Base-by-base conservation (phyloP, 2,329 filamentous ascomycete species). In the Hyphodiscus sp. region DNA sequence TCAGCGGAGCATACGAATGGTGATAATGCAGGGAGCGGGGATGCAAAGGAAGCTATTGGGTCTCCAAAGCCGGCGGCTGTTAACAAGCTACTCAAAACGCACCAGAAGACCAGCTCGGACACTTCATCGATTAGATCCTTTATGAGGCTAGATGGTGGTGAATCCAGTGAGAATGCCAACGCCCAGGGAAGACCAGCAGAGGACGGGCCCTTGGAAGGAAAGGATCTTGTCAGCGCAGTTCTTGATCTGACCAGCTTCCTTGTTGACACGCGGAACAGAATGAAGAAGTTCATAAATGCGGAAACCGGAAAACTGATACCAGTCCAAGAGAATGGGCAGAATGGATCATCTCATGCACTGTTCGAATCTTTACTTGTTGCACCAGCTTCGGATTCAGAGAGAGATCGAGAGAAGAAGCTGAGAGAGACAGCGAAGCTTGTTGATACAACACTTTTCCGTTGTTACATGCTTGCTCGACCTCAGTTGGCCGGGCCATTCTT, bases 391-490 rank as follows among this genome's bases (percentile, higher is more conserved):
- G 62, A 70, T 23, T 68, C 70, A 2, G 67, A 74, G 15, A 68
- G 75, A 41, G 79, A 89, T 57, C 85, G 89, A 58, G 83, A 89
- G 61, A 75, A 82, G 47, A 85, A 87, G 59, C 76, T 97, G 2
- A 79, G 84, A 13, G 79, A 85, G 41, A 90, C 87, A 1, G 95
- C 94, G 38, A 85, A 82, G 48, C 74, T 96, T 2, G 90, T 97
- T 7, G 94, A 99, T 67, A 99, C 94, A 0, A 92, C 91, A 0
- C 78, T 99, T 0, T 97, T 99, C 74, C 83, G 92, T 16, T 87
- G 90, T 0, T 95, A 96, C 69, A 97, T 99, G 91, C 90, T 92
- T 65, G 90, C 87, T 3, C 85, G 85, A 8, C 92, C 94, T 4
- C 83, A 86, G 6, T 76, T 99, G 11, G 91, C 91, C 2, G 88